Base-by-base conservation (phyloP, 345 rosid species). In the Arabis alpina region DNA sequence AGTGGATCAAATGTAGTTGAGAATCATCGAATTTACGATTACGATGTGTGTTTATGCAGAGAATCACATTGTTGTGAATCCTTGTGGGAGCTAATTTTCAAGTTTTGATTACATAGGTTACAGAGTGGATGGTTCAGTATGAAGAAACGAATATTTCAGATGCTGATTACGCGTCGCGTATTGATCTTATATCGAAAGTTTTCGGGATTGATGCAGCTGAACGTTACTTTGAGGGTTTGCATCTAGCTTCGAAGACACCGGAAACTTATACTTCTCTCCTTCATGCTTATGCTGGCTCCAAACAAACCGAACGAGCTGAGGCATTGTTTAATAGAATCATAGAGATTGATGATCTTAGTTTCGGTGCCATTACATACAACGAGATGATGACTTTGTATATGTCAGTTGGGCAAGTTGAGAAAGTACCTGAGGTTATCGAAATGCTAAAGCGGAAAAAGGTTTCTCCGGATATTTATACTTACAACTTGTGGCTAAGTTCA, bases 321-420 rank as follows among this genome's bases (percentile, higher is more conserved):
- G 79, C 80, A 30, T 80, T 91, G 73, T 91, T 77, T 49, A 76
- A 68, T 65, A 89, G 76, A 74, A 81, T 91, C 16, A 83, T 84
- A 57, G 84, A 77, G 55, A 77, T 82, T 13, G 79, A 75, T 23
- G 59, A 81, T 54, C 68, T 91, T 23, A 43, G 79, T 1, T 86
- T 88, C 58, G 70, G 76, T 78, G 96, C 88, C 60, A 82, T 91
- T 30, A 76, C 78, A 1, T 94, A 86, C 89, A 91, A 94, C 53
- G 97, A 91, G 84, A 85, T 94, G 85, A 91, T 91, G 99, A 91
- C 99, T 52, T 66, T 93, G 23, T 91, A 88, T 80, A 84, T 91
- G 85, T 91, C 97, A n/a, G 86, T 86, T 5, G 93, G 99, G 9
- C 82, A 81, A 76, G 81, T 91, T 37, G 97, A 91, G 81, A 87